These are phyloP conservation scores for Colletotrichum tamarilloi DNA, from an alignment of 2,329 filamentous ascomycete genomes.

Conservation along the genomic window DNA sequence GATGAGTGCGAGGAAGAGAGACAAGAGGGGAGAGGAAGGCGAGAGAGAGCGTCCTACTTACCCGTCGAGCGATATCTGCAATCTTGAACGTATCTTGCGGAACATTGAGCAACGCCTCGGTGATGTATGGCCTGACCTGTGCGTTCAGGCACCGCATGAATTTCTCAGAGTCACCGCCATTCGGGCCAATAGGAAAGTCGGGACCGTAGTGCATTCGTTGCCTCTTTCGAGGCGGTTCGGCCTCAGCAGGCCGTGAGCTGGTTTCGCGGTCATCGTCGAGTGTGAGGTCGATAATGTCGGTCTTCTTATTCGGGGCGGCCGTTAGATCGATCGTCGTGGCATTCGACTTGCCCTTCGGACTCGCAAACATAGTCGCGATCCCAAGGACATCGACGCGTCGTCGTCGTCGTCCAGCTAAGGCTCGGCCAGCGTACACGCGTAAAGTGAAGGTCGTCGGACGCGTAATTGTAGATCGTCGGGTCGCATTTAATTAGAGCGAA, in stretches of 20 bases:
- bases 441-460: background rate
- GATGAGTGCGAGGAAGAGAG: no score
- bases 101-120: slow-evolving; percentile 40
- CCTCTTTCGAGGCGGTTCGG: slow-evolving; percentile 45
- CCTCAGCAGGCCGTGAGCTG: slow-evolving; percentile 3
- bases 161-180: slow-evolving; percentile 7
- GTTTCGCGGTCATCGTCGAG: slow-evolving; percentile 24
- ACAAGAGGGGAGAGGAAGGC: background rate
- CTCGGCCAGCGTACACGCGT: background rate
- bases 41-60: slow-evolving; percentile 36
- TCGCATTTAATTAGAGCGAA: background rate
- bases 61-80: slow-evolving; percentile 44
- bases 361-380: background rate
- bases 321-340: background rate
- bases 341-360: background rate
- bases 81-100: slow-evolving; percentile 38
- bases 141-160: slow-evolving; percentile 42
- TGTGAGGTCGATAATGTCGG: slow-evolving; percentile 44
- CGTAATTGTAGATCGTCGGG: background rate
- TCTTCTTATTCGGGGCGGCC: background rate
- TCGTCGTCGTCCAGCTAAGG: background rate
- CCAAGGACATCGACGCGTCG: background rate
- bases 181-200: slow-evolving; percentile 1
- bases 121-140: slow-evolving; percentile 48
- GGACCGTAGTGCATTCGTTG: slow-evolving; percentile 41